Conservation (phyloP, 129 eudicot species). For the Centella asiatica region DNA sequence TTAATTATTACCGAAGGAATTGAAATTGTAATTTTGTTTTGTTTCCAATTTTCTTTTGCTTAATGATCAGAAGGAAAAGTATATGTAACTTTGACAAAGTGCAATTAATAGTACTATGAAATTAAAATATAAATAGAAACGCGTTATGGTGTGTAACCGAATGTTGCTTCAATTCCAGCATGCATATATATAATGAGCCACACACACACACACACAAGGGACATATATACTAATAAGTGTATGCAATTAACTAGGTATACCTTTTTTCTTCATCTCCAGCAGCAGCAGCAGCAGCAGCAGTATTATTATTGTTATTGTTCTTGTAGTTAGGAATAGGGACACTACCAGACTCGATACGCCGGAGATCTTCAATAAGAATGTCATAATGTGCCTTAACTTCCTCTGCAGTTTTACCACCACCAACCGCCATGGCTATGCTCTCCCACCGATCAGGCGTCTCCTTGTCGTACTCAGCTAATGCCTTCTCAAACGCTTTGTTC, state of each 20-base stretch:
- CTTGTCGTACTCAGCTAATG: constrained; percentile 27
- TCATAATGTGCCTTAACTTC: constrained; percentile 26
- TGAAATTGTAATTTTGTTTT: too few relatives aligned
- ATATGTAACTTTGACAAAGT: too few relatives aligned
- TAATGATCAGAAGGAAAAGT: too few relatives aligned
- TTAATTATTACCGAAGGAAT: too few relatives aligned
- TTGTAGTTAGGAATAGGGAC: constrained; percentile 33
- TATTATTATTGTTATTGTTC: not conserved
- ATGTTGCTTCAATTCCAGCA: too few relatives aligned
- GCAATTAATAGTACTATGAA: not conserved
- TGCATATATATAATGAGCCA: not conserved
- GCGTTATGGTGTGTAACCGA: too few relatives aligned
- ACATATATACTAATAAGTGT: too few relatives aligned
- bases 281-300: not conserved
- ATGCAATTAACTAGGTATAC: not conserved
- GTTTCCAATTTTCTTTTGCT: too few relatives aligned
- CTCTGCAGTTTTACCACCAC: constrained; percentile 30
- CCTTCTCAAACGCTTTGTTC: constrained; percentile 37
- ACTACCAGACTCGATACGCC: constrained; percentile 28
- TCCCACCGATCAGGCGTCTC: constrained; percentile 40
- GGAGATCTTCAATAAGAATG: constrained; percentile 32
- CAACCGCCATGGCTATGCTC: constrained; percentile 29
- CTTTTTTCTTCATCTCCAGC: constrained; percentile 12
- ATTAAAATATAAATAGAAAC: not conserved
- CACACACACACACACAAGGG: too few relatives aligned